Percentiles rank a stretch among this genome's conserved stretches.
phyloP scores from a whole-genome alignment of 352 stramenopile species.

The Sclerospora graminicola region DNA sequence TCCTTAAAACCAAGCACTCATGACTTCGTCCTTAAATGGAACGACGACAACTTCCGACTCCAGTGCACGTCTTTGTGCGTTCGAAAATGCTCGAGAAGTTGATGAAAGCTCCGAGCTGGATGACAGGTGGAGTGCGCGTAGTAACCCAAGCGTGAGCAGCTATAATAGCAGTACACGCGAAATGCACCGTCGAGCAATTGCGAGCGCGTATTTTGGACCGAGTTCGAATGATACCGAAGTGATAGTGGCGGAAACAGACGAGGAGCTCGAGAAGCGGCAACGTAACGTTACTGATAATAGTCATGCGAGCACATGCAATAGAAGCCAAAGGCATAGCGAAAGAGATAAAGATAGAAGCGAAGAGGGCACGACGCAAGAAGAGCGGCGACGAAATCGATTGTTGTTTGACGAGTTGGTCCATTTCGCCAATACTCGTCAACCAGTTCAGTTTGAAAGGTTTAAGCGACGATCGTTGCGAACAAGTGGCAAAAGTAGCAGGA shows the following conservation, averaged over 20 bases:
- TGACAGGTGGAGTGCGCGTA: conserved; percentile 24
- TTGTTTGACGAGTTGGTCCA: conserved; percentile 48
- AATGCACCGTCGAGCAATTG: conserved; percentile 22
- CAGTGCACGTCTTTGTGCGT: too few relatives aligned
- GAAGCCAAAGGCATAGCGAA: conserved; percentile 17
- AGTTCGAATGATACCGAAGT: conserved; percentile 19
- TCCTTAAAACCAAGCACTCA: too few relatives aligned
- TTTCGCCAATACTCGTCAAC: conserved; percentile 40
- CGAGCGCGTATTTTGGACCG: conserved; percentile 30
- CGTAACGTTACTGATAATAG: conserved; percentile 7
- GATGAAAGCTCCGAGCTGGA: conserved; percentile 11
- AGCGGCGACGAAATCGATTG: conserved; percentile 35
- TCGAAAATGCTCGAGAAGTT: too few relatives aligned
- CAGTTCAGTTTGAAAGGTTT: conserved; percentile 41
- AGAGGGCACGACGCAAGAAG: too few relatives aligned
- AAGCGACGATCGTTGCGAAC: conserved; percentile 15
- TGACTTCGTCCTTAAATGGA: too few relatives aligned
- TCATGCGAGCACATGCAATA: conserved; percentile 1
- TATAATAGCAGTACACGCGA: conserved; percentile 38
- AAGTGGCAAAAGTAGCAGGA: background rate
- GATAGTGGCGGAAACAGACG: conserved; percentile 7
- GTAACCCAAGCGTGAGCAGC: conserved; percentile 43
- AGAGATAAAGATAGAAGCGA: too few relatives aligned
- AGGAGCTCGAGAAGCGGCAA: too few relatives aligned
- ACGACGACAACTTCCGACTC: too few relatives aligned